Base-by-base conservation (phyloP, 495 filamentous ascomycete species). In the Talaromyces stipitatus region DNA sequence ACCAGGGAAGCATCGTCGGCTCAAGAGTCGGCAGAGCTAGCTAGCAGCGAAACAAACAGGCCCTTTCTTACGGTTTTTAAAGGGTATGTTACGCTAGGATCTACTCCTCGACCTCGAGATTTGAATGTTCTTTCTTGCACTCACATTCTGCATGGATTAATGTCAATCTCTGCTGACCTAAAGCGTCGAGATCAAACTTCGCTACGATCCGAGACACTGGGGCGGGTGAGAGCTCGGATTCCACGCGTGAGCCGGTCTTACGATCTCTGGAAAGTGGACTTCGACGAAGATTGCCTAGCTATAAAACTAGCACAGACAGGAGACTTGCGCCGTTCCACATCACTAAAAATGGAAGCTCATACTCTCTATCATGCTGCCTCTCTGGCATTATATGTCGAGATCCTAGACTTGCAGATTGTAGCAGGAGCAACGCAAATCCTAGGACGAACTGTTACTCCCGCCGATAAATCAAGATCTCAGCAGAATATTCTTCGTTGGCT, bases 101-200 rank as follows among this genome's bases (percentile, higher is more conserved):
- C 64, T 5, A 46, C 61, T 0, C 55, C 68, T 1, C 60, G 70
- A 9, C 67, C 69, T 2, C 68, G 68, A 10, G 63, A 71, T 41
- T 64, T 82, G 4, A 84, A 81, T 57, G 64, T 69, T 1, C 65
- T 81, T 3, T 79, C 78, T 0, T 60, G 76, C 3, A 58, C 78
- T 0, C 66, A 82, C 2, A 57, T 82, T 2, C 67, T 83, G 4
- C 78, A 82, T 48, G 80, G 80, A 1, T 64, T 82, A 6, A 81
- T 84, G 79, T 79, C 76, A 10, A 66, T 83, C 1, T 77, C 75
- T 9, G 78, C 80, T 61, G 79, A 83, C 54, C 70, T 84, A 54
- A 76, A 78, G 58, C 69, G 80, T 8, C 66, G 80, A 18, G 80
- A 82, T 52, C 80, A 84, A 51, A 82, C 78, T 1, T 78, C 78